Conservation (phyloP, 1,284 basidiomycete species). For the Sparassis latifolia region DNA sequence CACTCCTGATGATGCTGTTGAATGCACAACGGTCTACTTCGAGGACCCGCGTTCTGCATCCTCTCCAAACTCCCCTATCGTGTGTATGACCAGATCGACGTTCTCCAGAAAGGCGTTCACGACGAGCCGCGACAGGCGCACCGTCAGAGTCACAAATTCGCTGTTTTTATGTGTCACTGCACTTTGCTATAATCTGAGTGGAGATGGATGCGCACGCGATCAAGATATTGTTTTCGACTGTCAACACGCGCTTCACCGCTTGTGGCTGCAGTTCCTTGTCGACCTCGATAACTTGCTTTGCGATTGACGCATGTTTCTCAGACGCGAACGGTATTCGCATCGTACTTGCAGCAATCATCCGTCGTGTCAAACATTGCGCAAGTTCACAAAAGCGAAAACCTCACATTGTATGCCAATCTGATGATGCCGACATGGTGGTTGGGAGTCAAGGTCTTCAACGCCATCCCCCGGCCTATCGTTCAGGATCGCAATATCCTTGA, state of each 20-base stretch:
- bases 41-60: constrained; percentile 34
- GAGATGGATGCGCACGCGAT: constrained; percentile 50
- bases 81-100: constrained; percentile 76
- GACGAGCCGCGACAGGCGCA: constrained; percentile 77
- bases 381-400: not conserved
- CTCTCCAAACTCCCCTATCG: constrained; percentile 72
- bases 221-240: constrained; percentile 58
- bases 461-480: not conserved
- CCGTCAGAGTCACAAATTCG: constrained; percentile 68
- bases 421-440: constrained; percentile 21
- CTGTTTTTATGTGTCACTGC: constrained; percentile 29
- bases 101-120: constrained; percentile 85
- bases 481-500: no score
- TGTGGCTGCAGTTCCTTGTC: constrained; percentile 78
- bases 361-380: constrained; percentile 1
- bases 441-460: not conserved
- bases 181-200: constrained; percentile 3
- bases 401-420: constrained; percentile 26
- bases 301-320: constrained; percentile 68
- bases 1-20: constrained; percentile 8
- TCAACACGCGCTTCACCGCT: constrained; percentile 66
- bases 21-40: constrained; percentile 5
- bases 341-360: constrained; percentile 35
- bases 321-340: constrained; percentile 75
- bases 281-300: constrained; percentile 77